Evolutionary conservation across 2,329 filamentous ascomycete species (phyloP), one percentile per base, ranked within the genome.

Genomic region (Sclerotinia subarctica): DNA sequence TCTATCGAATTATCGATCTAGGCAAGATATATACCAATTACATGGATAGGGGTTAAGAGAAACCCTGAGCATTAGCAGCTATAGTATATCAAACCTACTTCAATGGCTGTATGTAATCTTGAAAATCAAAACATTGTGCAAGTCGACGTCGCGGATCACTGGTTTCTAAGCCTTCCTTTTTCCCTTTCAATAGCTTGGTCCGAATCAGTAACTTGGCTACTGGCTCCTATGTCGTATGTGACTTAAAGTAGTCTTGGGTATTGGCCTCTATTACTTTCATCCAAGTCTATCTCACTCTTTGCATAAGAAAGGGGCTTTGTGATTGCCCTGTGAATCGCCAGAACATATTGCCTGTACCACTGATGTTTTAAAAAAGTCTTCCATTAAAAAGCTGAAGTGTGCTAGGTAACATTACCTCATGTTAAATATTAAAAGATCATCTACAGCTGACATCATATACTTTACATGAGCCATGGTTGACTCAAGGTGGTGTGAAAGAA

Each of bases 361-460:
- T 64, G n/a, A 19, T 64, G 15, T n/a, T n/a, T n/a, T n/a, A n/a
- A 42, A 44, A 5, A n/a, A 17, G 19, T 15, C 17, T n/a, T 29
- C 32, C 13, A 51, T 29, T 8, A 8, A 53, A 17, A 38, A 52
- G 13, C n/a, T 26, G 38, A 10, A 21, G 5, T 24, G n/a, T 51
- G 8, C n/a, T 6, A 1, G 26, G 24, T 29, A 10, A 1, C 24
- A 32, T 26, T 32, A 21, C 29, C 47, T 54, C 3, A 21, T 44
- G 24, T 19, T 13, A 6, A 64, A n/a, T 53, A 53, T 26, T 32
- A 64, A 64, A 32, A 44, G 42, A 13, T 1, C 3, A 38, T 54
- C 19, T 6, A 10, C n/a, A 21, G 5, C 38, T 64, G 47, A 64
- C 60, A 54, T 64, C 60, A 64, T 64, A 38, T 42, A 42, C 5